These are phyloP conservation scores for Aeschynomene evenia DNA, from an alignment of 306 rosid genomes.

Conservation along the genomic window DNA sequence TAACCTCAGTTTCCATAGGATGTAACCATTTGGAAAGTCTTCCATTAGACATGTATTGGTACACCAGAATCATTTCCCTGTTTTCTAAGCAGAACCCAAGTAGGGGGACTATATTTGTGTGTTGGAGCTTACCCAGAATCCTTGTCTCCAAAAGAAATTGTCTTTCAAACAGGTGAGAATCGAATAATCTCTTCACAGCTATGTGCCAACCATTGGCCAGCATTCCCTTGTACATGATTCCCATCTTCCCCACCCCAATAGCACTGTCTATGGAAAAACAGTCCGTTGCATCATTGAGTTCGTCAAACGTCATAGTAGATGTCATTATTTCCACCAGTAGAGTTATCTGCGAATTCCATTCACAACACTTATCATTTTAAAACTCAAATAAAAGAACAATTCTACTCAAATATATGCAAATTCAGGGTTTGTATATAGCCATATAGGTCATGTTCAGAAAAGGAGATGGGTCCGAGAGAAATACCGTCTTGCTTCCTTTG, in stretches of 20 bases:
- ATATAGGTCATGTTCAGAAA: not conserved
- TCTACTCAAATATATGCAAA: too few species aligned
- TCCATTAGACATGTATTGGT: slow-evolving; percentile 33
- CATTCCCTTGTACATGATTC: slow-evolving; percentile 37
- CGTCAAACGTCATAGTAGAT: slow-evolving; percentile 16
- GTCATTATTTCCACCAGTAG: not conserved
- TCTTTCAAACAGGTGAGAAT: not conserved
- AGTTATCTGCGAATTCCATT: not conserved
- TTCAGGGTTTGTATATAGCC: not conserved
- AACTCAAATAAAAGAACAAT: too few species aligned
- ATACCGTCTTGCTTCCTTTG: slow-evolving; percentile 11
- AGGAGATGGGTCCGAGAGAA: not conserved
- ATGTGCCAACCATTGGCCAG: slow-evolving; percentile 18
- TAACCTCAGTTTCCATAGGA: slow-evolving; percentile 11
- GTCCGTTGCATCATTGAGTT: slow-evolving; percentile 31
- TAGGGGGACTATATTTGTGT: slow-evolving; percentile 29
- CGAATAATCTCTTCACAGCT: slow-evolving; percentile 32
- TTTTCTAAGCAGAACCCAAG: slow-evolving; percentile 31
- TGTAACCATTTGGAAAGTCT: slow-evolving; percentile 40
- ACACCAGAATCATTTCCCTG: slow-evolving; percentile 24
- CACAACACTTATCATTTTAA: too few species aligned
- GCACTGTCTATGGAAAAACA: slow-evolving; percentile 27
- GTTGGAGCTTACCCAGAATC: slow-evolving; percentile 28
- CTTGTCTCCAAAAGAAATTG: slow-evolving; percentile 24
- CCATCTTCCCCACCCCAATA: slow-evolving; percentile 36